A percentile compares a stretch with the other conserved stretches of the same genome.
Conservation (phyloP, 495 filamentous ascomycete genomes). For the Penicillium antarcticum region DNA sequence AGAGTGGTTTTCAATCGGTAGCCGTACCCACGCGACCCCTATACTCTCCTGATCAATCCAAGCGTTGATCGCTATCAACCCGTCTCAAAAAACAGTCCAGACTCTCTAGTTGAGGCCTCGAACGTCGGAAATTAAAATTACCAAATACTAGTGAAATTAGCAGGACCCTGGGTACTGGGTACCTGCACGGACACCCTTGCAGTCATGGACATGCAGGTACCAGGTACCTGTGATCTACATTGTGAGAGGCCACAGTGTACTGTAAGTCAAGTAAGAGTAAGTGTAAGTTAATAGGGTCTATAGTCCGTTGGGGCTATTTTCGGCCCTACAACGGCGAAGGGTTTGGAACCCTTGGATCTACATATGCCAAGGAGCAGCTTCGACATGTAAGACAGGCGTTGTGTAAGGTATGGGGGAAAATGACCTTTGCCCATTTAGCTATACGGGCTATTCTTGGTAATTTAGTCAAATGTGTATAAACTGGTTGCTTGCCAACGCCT, state of each 20-base stretch:
- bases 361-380: too few relatives aligned
- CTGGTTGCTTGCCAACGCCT: neutral
- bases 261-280: too few relatives aligned
- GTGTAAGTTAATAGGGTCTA: neutral
- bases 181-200: neutral
- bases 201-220: neutral
- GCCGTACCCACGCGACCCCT: slow-evolving; percentile 15
- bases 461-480: too few relatives aligned
- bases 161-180: neutral
- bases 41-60: too few relatives aligned
- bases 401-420: too few relatives aligned
- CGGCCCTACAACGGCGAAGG: too few relatives aligned
- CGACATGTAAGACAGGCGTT: too few relatives aligned
- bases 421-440: too few relatives aligned
- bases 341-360: too few relatives aligned
- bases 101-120: too few relatives aligned
- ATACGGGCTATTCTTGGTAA: too few relatives aligned
- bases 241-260: neutral
- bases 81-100: too few relatives aligned
- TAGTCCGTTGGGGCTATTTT: slow-evolving; percentile 1
- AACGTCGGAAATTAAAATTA: neutral
- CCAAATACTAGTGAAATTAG: neutral
- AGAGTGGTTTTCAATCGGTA: neutral
- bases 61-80: neutral
- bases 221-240: neutral